Conservation (phyloP, 2,329 filamentous ascomycete genomes). For the Monilinia aucupariae region DNA sequence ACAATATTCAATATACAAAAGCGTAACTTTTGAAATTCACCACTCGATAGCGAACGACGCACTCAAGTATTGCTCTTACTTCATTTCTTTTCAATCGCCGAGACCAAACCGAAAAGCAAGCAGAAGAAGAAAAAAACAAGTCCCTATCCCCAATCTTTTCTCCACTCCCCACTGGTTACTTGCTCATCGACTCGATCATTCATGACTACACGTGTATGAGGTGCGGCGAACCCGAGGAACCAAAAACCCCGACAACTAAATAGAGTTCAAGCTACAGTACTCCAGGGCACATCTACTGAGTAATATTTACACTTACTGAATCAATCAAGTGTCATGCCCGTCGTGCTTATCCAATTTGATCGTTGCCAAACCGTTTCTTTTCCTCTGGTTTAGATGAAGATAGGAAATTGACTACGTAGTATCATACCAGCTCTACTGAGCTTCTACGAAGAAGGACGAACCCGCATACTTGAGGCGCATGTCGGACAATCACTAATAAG, state of each 20-base stretch:
- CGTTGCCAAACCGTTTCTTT: slow-evolving; percentile 10
- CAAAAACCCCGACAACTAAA: slow-evolving; percentile 1
- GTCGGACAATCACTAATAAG: slow-evolving; percentile 28
- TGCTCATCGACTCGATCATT: slow-evolving; percentile 1
- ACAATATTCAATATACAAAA: neutral
- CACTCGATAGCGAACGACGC: too few relatives aligned
- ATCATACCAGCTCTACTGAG: slow-evolving; percentile 15
- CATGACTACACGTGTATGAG: slow-evolving; percentile 7
- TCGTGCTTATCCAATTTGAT: slow-evolving; percentile 8
- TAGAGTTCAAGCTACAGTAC: slow-evolving; percentile 11
- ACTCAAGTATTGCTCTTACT: too few relatives aligned
- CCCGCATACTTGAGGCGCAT: slow-evolving; percentile 22
- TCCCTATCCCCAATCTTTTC: slow-evolving; percentile 2
- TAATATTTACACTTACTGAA: neutral
- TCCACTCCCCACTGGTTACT: neutral
- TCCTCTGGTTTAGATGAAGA: slow-evolving; percentile 6
- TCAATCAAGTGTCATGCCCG: slow-evolving; percentile 16
- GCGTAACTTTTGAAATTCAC: too few relatives aligned
- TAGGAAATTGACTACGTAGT: slow-evolving; percentile 1
- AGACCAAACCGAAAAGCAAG: neutral
- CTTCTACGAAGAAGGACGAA: slow-evolving; percentile 9
- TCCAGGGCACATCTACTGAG: neutral
- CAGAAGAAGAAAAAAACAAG: neutral
- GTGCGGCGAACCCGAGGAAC: slow-evolving; percentile 5
- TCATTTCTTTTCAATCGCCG: too few relatives aligned